Percentiles rank a stretch among this genome's conserved stretches.
These are phyloP conservation scores for Clarkia xantiana DNA, from an alignment of 345 rosid genomes.

Conservation along the genomic window DNA sequence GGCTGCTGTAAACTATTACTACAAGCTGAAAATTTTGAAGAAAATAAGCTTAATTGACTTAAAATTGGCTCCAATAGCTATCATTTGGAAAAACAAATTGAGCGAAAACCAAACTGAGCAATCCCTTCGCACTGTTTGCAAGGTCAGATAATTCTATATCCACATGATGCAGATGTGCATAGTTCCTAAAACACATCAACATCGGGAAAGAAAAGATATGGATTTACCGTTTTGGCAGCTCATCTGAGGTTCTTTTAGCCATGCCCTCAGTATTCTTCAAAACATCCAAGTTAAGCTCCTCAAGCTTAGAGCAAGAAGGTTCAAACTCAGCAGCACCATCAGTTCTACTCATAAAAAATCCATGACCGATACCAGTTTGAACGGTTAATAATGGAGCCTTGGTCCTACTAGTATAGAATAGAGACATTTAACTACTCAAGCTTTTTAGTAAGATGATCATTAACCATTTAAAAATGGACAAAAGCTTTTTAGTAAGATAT, in stretches of 20 bases:
- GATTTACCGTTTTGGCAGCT: slow-evolving; percentile 24
- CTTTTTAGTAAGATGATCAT: too few relatives aligned
- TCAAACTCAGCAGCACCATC: slow-evolving; percentile 46
- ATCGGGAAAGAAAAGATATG: not conserved
- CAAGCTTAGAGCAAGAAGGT: slow-evolving; percentile 61
- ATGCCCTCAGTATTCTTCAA: slow-evolving; percentile 26
- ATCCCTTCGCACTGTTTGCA: too few relatives aligned
- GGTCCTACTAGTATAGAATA: slow-evolving; percentile 4
- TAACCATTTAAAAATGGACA: too few relatives aligned
- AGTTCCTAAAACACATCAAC: not conserved
- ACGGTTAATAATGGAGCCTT: too few relatives aligned
- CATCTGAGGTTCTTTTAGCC: slow-evolving; percentile 18
- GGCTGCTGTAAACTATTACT: not conserved
- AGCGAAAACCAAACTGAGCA: too few relatives aligned
- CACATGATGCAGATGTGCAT: not conserved
- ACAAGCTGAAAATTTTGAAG: too few relatives aligned
- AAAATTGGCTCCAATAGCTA: too few relatives aligned
- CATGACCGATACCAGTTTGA: not conserved
- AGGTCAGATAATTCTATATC: too few relatives aligned
- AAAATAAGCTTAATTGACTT: too few relatives aligned
- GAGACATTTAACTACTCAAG: not conserved
- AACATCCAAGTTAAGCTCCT: slow-evolving; percentile 61
- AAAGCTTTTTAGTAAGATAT: too few relatives aligned
- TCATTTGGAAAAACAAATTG: too few relatives aligned
- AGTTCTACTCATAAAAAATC: slow-evolving; percentile 15